Conservation (phyloP, 805 yeast species). For the Metschnikowia kunwiensis region DNA sequence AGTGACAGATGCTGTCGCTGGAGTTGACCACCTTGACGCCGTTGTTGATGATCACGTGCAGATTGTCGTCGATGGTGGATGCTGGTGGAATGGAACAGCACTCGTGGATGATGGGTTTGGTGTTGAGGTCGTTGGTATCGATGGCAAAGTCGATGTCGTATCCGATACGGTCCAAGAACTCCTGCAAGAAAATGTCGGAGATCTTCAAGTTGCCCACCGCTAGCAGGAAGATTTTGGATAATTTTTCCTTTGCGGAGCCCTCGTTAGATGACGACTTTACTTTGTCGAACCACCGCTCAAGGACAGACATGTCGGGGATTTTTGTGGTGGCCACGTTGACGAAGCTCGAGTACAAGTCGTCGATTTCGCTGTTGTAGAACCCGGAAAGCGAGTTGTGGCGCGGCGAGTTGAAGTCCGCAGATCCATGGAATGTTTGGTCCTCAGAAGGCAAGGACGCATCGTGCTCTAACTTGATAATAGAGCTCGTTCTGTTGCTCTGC, state of each 20-base stretch:
- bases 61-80: slow-evolving; percentile 29
- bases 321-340: slow-evolving; percentile 48
- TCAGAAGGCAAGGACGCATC: slow-evolving; percentile 4
- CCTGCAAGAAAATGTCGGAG: slow-evolving; percentile 56
- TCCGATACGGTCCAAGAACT: slow-evolving; percentile 43
- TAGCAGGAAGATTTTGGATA: slow-evolving; percentile 71
- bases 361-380: slow-evolving; percentile 48
- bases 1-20: slow-evolving; percentile 36
- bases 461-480: slow-evolving; percentile 7
- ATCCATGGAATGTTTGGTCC: background rate
- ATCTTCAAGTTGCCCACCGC: slow-evolving; percentile 64
- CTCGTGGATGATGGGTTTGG: slow-evolving; percentile 76
- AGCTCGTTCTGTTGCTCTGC: slow-evolving; percentile 4
- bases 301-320: slow-evolving; percentile 35
- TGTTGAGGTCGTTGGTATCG: slow-evolving; percentile 58
- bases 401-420: slow-evolving; percentile 10
- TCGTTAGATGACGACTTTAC: slow-evolving; percentile 24
- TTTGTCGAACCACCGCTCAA: slow-evolving; percentile 40
- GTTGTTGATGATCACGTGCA: slow-evolving; percentile 39
- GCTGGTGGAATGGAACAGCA: slow-evolving; percentile 43
- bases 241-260: slow-evolving; percentile 22
- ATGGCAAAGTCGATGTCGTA: slow-evolving; percentile 57
- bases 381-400: slow-evolving; percentile 20
- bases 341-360: slow-evolving; percentile 71
- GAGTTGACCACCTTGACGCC: slow-evolving; percentile 42